Evolutionary conservation across 1,284 basidiomycete genomes (phyloP).

Genomic region (Apiotrichum mycotoxinovorans): DNA sequence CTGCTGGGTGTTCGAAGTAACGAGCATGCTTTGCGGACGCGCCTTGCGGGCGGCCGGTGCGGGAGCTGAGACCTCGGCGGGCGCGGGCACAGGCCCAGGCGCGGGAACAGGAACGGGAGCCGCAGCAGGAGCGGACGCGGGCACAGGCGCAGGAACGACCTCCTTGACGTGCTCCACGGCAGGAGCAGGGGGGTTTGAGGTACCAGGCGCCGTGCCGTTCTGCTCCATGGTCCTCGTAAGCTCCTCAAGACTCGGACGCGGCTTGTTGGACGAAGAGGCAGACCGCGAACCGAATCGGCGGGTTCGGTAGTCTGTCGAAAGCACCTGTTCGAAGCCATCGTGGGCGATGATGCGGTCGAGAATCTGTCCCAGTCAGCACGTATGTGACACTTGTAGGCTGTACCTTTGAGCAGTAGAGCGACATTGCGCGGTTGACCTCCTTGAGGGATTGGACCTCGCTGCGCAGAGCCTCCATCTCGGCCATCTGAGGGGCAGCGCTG

Average conservation of each 20-base stretch:
- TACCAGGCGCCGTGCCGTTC: slow-evolving; percentile 4
- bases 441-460: slow-evolving; percentile 82
- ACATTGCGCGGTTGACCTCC: slow-evolving; percentile 90
- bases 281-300: slow-evolving; percentile 23
- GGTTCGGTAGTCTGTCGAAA: slow-evolving; percentile 73
- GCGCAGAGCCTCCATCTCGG: slow-evolving; percentile 72
- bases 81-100: background rate
- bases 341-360: slow-evolving; percentile 90
- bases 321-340: slow-evolving; percentile 89
- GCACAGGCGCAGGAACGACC: background rate
- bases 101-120: background rate
- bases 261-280: background rate
- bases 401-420: slow-evolving; percentile 83
- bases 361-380: slow-evolving; percentile 53
- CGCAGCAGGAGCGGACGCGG: background rate
- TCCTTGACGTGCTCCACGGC: background rate
- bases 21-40: slow-evolving; percentile 15
- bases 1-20: background rate
- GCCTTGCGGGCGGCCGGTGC: background rate
- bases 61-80: background rate
- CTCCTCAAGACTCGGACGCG: slow-evolving; percentile 9
- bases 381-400: background rate
- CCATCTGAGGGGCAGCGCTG: slow-evolving; percentile 56
- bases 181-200: background rate
- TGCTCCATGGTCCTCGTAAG: slow-evolving; percentile 14